Evolutionary conservation across 2,329 filamentous ascomycete species (phyloP).

Genomic region (Penicillium sp.): DNA sequence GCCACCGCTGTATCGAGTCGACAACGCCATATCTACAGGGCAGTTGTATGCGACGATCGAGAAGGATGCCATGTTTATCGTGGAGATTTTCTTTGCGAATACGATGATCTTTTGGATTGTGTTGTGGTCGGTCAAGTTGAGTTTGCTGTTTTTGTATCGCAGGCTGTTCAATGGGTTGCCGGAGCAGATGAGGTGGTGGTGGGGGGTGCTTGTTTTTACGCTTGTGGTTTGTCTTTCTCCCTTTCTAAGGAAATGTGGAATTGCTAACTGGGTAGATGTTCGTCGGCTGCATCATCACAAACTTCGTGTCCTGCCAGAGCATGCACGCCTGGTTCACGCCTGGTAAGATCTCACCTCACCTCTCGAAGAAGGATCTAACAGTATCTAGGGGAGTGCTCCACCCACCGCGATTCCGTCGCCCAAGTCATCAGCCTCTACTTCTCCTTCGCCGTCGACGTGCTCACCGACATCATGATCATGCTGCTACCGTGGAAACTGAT

Average conservation of each 20-base stretch:
- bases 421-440: slow-evolving; percentile 34
- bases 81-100: slow-evolving; percentile 38
- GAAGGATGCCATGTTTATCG: slow-evolving; percentile 27
- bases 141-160: slow-evolving; percentile 38
- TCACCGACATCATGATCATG: slow-evolving; percentile 38
- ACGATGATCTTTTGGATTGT: slow-evolving; percentile 37
- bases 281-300: slow-evolving; percentile 34
- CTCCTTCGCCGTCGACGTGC: slow-evolving; percentile 31
- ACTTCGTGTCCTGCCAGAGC: slow-evolving; percentile 30
- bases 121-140: slow-evolving; percentile 40
- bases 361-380: neutral
- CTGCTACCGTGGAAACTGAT: slow-evolving; percentile 34
- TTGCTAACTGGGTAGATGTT: slow-evolving; percentile 24
- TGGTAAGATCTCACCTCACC: slow-evolving; percentile 5
- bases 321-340: slow-evolving; percentile 35
- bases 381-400: slow-evolving; percentile 22
- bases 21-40: slow-evolving; percentile 19
- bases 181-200: slow-evolving; percentile 34
- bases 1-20: slow-evolving; percentile 30
- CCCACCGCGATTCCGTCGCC: slow-evolving; percentile 24
- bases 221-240: slow-evolving; percentile 25
- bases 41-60: slow-evolving; percentile 26
- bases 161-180: slow-evolving; percentile 31
- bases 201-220: slow-evolving; percentile 31
- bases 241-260: neutral